Conservation (phyloP, 2,329 filamentous ascomycete species). For the Fragosphaeria purpurea region DNA sequence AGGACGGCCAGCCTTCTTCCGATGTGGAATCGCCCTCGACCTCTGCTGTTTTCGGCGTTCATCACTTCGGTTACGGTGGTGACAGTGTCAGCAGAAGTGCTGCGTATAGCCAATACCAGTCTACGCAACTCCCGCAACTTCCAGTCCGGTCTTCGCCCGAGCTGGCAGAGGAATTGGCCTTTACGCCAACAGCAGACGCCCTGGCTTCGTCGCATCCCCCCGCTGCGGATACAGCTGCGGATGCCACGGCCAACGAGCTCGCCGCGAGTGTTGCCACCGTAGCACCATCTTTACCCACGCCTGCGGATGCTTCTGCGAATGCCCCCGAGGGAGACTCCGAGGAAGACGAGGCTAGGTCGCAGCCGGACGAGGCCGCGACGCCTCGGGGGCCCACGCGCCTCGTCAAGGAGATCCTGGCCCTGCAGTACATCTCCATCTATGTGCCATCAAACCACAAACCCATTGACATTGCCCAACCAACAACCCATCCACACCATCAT, state of each 20-base stretch:
- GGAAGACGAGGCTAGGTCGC: constrained; percentile 6
- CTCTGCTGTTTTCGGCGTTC: background rate
- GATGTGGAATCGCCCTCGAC: background rate
- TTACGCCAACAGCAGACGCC: too few relatives aligned
- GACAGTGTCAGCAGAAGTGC: too few relatives aligned
- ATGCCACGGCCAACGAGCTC: background rate
- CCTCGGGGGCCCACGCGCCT: constrained; percentile 44
- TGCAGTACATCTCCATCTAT: constrained; percentile 43
- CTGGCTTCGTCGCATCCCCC: too few relatives aligned
- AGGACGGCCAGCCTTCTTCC: background rate
- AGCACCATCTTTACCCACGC: background rate
- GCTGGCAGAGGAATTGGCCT: too few relatives aligned
- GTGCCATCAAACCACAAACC: constrained; percentile 40
- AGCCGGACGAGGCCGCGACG: constrained; percentile 34
- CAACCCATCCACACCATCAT: background rate
- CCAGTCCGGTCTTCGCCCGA: too few relatives aligned
- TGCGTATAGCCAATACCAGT: too few relatives aligned
- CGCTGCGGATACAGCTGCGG: too few relatives aligned
- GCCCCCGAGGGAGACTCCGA: too few relatives aligned
- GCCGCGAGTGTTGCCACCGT: background rate
- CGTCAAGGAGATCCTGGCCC: constrained; percentile 43
- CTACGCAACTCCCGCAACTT: too few relatives aligned
- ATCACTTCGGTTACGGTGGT: too few relatives aligned
- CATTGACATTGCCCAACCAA: constrained; percentile 22
- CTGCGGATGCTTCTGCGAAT: background rate